phyloP scores from a whole-genome alignment of 192 early-diverging fungal genomes.

The Entomortierella lignicola region DNA sequence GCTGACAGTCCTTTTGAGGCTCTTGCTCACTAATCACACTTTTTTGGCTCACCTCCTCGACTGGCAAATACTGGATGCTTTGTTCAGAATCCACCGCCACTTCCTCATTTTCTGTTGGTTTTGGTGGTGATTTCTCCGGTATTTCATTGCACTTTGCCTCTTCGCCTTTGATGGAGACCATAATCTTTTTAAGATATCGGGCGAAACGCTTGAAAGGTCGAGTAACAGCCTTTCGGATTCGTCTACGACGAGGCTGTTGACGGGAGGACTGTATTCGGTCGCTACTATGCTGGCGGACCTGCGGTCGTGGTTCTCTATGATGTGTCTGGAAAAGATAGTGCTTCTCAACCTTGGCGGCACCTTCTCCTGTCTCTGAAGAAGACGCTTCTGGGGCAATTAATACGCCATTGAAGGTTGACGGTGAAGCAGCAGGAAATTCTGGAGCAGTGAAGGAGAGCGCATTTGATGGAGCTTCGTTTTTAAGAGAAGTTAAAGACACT shows the following conservation, averaged over 20 bases:
- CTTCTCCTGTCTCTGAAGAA: background rate
- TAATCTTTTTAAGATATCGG: slow-evolving; percentile 7
- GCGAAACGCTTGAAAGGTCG: slow-evolving; percentile 3
- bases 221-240: background rate
- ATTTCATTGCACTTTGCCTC: background rate
- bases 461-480: background rate
- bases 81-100: background rate
- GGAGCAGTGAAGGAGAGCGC: background rate
- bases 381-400: background rate
- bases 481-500: background rate
- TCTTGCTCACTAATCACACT: too few species aligned
- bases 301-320: slow-evolving; percentile 14
- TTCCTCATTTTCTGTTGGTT: background rate
- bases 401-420: slow-evolving; percentile 17
- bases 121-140: background rate
- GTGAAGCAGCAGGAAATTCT: background rate
- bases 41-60: too few species aligned
- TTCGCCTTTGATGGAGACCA: background rate
- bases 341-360: slow-evolving; percentile 7
- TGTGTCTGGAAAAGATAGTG: slow-evolving; percentile 48
- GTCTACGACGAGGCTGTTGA: background rate
- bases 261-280: background rate
- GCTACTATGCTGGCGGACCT: background rate
- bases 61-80: too few species aligned
- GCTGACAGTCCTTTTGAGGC: background rate